A percentile compares a stretch with the other conserved stretches of the same genome.
Conservation (phyloP, 495 filamentous ascomycete genomes). For the Oleoguttula mirabilis region DNA sequence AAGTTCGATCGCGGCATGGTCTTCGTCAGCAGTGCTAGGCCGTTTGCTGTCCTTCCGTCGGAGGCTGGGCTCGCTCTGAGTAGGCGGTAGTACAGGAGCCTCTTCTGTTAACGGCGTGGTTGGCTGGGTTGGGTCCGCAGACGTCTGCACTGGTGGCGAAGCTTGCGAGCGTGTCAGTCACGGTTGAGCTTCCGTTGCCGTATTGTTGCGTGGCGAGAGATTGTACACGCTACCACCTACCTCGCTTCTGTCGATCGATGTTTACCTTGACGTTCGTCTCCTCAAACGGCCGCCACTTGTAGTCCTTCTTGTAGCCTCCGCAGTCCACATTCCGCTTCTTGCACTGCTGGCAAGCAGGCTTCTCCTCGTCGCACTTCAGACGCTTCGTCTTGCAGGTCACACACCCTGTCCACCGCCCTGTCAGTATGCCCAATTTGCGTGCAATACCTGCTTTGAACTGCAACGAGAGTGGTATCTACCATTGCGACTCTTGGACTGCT, state of each 20-base stretch:
- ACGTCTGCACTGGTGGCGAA: not conserved
- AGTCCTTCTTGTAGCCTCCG: slow-evolving; percentile 72
- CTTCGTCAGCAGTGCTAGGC: slow-evolving; percentile 4
- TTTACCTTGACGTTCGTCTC: slow-evolving; percentile 32
- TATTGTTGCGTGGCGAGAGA: not conserved
- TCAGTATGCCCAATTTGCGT: too few relatives aligned
- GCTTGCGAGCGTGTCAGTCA: not conserved
- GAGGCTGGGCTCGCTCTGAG: not conserved
- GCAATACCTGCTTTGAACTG: too few relatives aligned
- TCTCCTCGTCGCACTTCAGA: slow-evolving; percentile 71
- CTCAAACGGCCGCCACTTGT: slow-evolving; percentile 74
- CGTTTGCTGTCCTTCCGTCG: not conserved
- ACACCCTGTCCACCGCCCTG: slow-evolving; percentile 53
- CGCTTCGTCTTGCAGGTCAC: slow-evolving; percentile 72
- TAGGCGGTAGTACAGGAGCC: not conserved
- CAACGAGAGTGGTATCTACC: too few relatives aligned
- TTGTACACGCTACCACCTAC: too few relatives aligned
- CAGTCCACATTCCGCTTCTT: slow-evolving; percentile 56
- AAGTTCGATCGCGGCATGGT: not conserved
- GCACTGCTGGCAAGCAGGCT: slow-evolving; percentile 65
- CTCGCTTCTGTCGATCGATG: slow-evolving; percentile 16
- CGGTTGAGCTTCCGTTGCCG: too few relatives aligned
- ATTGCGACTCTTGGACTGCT: slow-evolving; percentile 76
- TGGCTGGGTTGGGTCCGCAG: not conserved
- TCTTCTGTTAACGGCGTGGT: not conserved